These are phyloP conservation scores for Asclepias syriaca DNA, from an alignment of 257 asterid genomes.

Conservation along the genomic window DNA sequence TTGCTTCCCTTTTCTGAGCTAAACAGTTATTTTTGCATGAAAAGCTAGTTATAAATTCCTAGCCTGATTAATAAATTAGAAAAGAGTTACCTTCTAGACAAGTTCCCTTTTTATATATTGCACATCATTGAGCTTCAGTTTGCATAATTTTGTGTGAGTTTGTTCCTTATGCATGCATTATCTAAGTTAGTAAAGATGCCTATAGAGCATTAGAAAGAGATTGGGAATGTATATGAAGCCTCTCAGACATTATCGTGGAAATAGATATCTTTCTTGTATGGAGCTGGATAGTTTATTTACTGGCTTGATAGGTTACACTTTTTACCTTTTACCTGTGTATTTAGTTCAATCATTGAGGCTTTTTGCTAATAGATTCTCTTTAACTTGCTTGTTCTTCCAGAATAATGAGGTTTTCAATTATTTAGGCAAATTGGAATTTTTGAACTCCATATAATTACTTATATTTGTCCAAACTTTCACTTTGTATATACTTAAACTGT, in stretches of 20 bases:
- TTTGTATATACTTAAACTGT: background rate
- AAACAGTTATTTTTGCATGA: background rate
- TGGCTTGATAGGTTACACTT: background rate
- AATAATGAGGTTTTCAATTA: background rate
- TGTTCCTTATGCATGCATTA: background rate
- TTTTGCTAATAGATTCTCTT: background rate
- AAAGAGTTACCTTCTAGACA: background rate
- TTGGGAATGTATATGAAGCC: background rate
- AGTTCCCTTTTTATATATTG: background rate
- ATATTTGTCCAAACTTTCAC: background rate
- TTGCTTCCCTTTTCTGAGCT: background rate
- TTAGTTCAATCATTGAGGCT: background rate
- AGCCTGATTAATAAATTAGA: slow-evolving; percentile 3
- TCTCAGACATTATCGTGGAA: no score
- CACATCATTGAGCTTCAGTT: background rate
- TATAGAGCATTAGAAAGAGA: background rate
- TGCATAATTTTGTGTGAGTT: background rate
- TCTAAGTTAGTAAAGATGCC: background rate
- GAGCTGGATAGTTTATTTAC: background rate
- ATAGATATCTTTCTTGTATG: background rate
- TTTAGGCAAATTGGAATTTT: background rate
- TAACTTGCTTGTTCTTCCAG: background rate
- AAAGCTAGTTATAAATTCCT: background rate
- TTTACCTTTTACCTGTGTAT: no score
- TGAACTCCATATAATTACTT: background rate